phyloP scores from a whole-genome alignment of 345 rosid genomes.

The Gossypium longicalyx region DNA sequence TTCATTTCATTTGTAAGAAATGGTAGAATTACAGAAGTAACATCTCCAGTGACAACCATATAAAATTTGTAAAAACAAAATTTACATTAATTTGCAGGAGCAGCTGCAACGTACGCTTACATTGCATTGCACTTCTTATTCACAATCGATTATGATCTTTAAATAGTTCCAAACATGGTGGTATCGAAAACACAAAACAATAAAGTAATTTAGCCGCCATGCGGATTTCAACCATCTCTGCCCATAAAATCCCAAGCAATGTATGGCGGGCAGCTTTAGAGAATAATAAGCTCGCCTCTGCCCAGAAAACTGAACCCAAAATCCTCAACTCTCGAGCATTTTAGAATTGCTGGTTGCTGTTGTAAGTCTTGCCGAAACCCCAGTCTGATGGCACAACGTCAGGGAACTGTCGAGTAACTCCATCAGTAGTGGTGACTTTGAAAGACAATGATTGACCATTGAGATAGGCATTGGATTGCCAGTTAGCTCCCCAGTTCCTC shows the following conservation, averaged over 20 bases:
- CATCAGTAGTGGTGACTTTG: conserved; percentile 65
- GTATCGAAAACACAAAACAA: background rate
- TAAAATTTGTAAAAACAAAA: background rate
- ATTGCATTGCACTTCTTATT: conserved; percentile 19
- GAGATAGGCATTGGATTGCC: conserved; percentile 92
- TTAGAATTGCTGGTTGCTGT: conserved; percentile 44
- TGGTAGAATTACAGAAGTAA: background rate
- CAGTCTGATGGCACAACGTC: conserved; percentile 59
- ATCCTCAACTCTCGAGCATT: conserved; percentile 13
- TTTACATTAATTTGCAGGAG: conserved; percentile 13
- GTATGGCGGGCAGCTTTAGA: conserved; percentile 41
- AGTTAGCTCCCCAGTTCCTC: conserved; percentile 92
- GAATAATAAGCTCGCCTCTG: conserved; percentile 35
- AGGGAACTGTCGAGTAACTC: conserved; percentile 41
- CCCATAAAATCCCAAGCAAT: background rate
- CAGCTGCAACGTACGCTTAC: conserved; percentile 9
- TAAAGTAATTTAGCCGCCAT: background rate
- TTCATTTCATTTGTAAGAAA: conserved; percentile 13
- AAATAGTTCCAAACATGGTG: background rate
- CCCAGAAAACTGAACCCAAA: conserved; percentile 14
- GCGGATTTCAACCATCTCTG: background rate
- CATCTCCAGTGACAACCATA: conserved; percentile 17
- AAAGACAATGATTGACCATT: conserved; percentile 81
- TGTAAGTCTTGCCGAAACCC: conserved; percentile 62
- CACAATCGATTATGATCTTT: conserved; percentile 9